Conservation (phyloP, 2,329 filamentous ascomycete genomes). For the Neophaeococcomyces mojaviensis region DNA sequence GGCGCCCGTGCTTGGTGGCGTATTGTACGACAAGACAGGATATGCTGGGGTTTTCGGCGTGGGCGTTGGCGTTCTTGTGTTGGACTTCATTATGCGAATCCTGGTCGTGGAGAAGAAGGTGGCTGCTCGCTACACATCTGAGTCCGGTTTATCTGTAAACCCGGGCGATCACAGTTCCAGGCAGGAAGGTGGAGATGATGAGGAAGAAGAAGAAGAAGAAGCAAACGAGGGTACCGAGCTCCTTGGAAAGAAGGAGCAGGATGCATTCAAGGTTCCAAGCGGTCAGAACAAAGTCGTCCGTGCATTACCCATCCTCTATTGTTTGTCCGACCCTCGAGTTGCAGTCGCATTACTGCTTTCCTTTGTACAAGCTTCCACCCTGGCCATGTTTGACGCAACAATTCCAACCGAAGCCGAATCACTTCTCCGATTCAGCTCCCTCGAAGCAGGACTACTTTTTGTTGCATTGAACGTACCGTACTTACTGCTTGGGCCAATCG, state of each 20-base stretch:
- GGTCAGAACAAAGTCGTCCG: constrained; percentile 34
- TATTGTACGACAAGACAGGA: constrained; percentile 53
- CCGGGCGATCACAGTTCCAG: constrained; percentile 21
- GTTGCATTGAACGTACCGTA: constrained; percentile 33
- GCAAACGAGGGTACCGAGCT: constrained; percentile 33
- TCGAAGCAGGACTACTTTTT: constrained; percentile 34
- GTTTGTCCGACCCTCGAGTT: constrained; percentile 15
- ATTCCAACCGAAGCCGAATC: constrained; percentile 20
- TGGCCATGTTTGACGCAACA: constrained; percentile 23
- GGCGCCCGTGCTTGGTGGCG: constrained; percentile 52
- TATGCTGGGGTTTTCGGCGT: constrained; percentile 53
- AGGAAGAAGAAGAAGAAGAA: constrained; percentile 18
- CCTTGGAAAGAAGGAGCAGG: constrained; percentile 29
- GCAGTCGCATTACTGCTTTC: constrained; percentile 19
- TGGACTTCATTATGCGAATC: constrained; percentile 55
- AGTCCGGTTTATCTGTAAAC: constrained; percentile 1
- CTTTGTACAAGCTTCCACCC: constrained; percentile 19
- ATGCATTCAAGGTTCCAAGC: constrained; percentile 38
- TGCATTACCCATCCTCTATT: constrained; percentile 29
- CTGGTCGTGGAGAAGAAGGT: constrained; percentile 57
- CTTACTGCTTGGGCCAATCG: constrained; percentile 19
- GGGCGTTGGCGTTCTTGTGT: constrained; percentile 44
- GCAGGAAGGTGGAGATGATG: constrained; percentile 15
- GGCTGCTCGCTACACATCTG: constrained; percentile 37
- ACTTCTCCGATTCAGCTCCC: constrained; percentile 20